Evolutionary conservation across 116 monocot species (phyloP), one percentile per base, ranked within the genome.

Genomic region (Iris pallida): DNA sequence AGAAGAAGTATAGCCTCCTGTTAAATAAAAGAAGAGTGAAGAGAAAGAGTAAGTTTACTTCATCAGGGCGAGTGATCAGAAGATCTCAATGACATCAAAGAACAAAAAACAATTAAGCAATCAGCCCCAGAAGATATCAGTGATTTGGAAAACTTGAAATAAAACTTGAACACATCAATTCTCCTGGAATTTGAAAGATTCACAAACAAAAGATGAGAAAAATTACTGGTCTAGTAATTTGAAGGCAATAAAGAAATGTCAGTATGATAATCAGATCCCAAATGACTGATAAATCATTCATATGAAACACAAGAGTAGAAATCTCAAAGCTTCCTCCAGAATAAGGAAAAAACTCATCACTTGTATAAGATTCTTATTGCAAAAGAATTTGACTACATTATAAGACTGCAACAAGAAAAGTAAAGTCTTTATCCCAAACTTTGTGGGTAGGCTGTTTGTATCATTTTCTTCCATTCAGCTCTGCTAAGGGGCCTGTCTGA

Each of bases 1-100:
- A 47, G 65, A 75, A 71, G 71, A 71, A 41, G 46, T 43, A 74
- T 63, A 12, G 20, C 42, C 57, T 47, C 64, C 68, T 69, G 51
- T 41, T 47, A 42, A 20, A 68, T 11, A 43, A 63, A 43, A 17
- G 2, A 45, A 61, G 61, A 0, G 16, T n/a, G 12, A n/a, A 61
- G 12, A 14, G 15, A 61, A 5, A 7, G 2, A 45, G 3, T 61
- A 10, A 15, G 1, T n/a, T 40, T 30, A 41, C 41, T 41, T 17
- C 20, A 59, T 6, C 16, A 5, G 41, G 10, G 41, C 13, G 20
- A 61, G 45, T 44, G 40, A 45, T 16, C 45, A 61, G 16, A 43
- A 20, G 42, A 13, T 14, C 40, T 20, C 8, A 0, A 20, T 6
- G 8, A 42, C 42, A 15, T 43, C 49, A 15, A 8, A 61, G 7